Conservation (phyloP, 2,329 filamentous ascomycete genomes). For the Neofusicoccum umdonicola region DNA sequence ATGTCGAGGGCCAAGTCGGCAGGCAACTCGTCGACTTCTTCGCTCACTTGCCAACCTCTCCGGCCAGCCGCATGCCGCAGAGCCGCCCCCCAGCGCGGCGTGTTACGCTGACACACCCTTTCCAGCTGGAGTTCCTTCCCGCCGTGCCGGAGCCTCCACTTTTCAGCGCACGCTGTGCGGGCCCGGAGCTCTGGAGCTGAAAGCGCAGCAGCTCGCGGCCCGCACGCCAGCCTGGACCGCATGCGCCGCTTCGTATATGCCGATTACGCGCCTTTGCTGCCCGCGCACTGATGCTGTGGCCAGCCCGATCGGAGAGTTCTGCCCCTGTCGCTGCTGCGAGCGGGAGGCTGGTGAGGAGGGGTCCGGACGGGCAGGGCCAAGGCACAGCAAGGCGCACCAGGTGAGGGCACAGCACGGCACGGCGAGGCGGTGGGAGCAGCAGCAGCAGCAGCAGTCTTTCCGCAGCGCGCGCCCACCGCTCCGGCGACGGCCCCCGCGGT, state of each 20-base stretch:
- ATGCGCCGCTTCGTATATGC: constrained; percentile 14
- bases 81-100: no score
- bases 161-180: neutral
- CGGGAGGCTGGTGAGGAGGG: no score
- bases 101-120: no score
- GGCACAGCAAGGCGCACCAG: neutral
- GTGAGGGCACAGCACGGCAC: neutral
- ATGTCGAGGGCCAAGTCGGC: no score
- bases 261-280: neutral
- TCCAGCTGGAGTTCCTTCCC: neutral
- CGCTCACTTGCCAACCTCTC: no score
- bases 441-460: neutral
- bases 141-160: neutral
- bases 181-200: neutral
- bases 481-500: neutral
- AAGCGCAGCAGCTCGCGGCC: neutral
- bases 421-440: neutral
- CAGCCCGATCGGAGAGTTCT: neutral
- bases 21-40: no score
- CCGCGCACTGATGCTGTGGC: neutral
- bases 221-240: neutral
- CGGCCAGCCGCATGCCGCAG: no score
- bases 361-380: neutral
- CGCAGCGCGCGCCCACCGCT: neutral
- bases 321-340: neutral